Evolutionary conservation across 768 basidiomycete species (phyloP), one percentile per base, ranked within the genome.

Genomic region (Phaeolepiota aurea): DNA sequence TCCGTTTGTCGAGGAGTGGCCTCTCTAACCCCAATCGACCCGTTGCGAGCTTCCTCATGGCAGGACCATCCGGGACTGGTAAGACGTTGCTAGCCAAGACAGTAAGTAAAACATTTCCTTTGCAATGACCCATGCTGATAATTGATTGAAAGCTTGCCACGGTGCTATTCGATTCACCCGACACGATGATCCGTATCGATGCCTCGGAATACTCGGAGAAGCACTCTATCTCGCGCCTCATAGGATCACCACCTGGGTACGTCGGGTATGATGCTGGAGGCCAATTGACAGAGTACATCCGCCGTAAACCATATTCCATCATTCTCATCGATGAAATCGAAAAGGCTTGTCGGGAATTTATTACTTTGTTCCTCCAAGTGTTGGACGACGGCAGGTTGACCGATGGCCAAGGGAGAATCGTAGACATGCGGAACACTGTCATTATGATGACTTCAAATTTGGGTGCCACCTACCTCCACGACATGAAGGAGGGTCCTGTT

Each of bases 391-490:
- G 92, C 7, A 79, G 87, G 32, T 69, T 94, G 47, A 94, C 92
- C 15, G 91, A 94, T 50, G 86, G 90, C 4, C 90, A 93, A 61
- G 91, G 91, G n/a, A 79, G 86, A 45, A 68, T 88, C 31, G 77
- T 88, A 14, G 83, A 88, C 61, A 91, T 90, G 72, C 72, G 81
- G 43, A 93, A 92, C 56, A 88, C 89, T 1, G 87, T 94, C 54
- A 89, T 94, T 57, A 86, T 92, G 61, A 86, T 94, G 79, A 94
- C 92, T 3, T 90, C 87, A 37, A 97, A 97, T 56, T 71, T 94
- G 14, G 92, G 88, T 32, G 84, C 87, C 3, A 67, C 70, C 15
- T 85, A 74, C 61, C 68, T 89, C 35, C 77, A 84, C 42, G 87
- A 88, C 37, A 74, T 83, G 68, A 72, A 71, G 2, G 77, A 82